A percentile compares a stretch with the other conserved stretches of the same genome.
These are phyloP conservation scores for Pistacia vera DNA, from an alignment of 345 rosid species.

Conservation along the genomic window DNA sequence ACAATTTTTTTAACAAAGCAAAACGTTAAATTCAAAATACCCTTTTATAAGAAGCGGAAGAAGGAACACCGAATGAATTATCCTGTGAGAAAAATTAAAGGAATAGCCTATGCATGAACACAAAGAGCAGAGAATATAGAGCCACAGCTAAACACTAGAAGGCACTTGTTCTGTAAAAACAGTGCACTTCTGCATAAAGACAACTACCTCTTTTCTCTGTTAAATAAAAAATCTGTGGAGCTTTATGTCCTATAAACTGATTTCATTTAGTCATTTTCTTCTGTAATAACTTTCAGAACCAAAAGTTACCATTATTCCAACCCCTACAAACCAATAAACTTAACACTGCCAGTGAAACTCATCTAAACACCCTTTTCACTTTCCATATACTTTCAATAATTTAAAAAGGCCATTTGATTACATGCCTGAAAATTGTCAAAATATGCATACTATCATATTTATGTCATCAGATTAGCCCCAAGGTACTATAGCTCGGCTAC, in stretches of 20 bases:
- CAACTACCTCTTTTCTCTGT: background rate
- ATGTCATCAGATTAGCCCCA: background rate
- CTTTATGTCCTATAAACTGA: background rate
- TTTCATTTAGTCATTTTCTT: background rate
- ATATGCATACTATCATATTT: background rate
- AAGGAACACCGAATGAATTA: background rate
- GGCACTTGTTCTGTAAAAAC: background rate
- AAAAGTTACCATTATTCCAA: background rate
- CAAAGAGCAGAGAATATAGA: background rate
- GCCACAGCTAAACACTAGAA: background rate
- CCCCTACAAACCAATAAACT: background rate
- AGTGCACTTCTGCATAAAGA: background rate
- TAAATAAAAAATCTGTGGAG: background rate
- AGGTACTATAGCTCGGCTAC: too few relatives aligned
- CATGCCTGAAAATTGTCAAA: background rate
- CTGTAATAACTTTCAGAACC: background rate
- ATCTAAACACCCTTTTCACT: background rate
- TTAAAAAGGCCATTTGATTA: background rate
- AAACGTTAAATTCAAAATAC: background rate
- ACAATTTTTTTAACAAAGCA: constrained; percentile 1
- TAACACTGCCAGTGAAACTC: background rate
- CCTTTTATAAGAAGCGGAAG: background rate
- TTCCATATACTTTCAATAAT: background rate
- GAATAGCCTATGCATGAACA: background rate
- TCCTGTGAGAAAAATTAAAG: background rate